Conservation (phyloP, 768 basidiomycete genomes). For the Agaricus bisporus region DNA sequence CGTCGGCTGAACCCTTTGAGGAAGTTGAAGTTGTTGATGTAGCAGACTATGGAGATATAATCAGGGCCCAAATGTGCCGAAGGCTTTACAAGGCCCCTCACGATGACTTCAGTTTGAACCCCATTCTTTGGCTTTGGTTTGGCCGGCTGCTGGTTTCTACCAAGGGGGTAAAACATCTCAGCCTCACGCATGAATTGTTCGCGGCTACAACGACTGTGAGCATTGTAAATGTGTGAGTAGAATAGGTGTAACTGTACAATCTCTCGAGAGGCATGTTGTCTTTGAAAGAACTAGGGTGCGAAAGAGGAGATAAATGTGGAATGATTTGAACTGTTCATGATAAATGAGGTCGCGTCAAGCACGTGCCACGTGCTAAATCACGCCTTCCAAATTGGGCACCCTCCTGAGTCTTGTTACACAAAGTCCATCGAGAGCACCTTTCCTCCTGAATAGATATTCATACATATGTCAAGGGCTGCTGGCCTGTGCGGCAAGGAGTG, state of each 20-base stretch:
- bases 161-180: slow-evolving; percentile 4
- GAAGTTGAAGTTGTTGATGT: slow-evolving; percentile 9
- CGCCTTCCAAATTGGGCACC: background rate
- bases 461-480: too few relatives aligned
- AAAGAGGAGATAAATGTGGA: background rate
- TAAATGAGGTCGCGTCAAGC: slow-evolving; percentile 10
- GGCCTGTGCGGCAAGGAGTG: too few relatives aligned
- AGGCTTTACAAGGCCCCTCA: background rate
- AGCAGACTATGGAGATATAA: slow-evolving; percentile 2
- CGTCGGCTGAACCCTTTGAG: slow-evolving; percentile 19
- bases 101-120: background rate
- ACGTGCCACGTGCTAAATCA: background rate
- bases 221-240: background rate
- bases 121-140: background rate
- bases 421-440: background rate
- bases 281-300: background rate
- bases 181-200: slow-evolving; percentile 3
- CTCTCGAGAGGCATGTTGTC: slow-evolving; percentile 7
- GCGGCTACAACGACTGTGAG: background rate
- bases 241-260: background rate
- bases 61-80: background rate
- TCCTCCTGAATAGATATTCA: too few relatives aligned
- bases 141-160: slow-evolving; percentile 4
- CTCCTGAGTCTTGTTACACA: too few relatives aligned
- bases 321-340: background rate